A percentile compares a stretch with the other conserved stretches of the same genome.
phyloP scores from a whole-genome alignment of 1,139 yeast genomes.

The Suhomyces coccinellae region DNA sequence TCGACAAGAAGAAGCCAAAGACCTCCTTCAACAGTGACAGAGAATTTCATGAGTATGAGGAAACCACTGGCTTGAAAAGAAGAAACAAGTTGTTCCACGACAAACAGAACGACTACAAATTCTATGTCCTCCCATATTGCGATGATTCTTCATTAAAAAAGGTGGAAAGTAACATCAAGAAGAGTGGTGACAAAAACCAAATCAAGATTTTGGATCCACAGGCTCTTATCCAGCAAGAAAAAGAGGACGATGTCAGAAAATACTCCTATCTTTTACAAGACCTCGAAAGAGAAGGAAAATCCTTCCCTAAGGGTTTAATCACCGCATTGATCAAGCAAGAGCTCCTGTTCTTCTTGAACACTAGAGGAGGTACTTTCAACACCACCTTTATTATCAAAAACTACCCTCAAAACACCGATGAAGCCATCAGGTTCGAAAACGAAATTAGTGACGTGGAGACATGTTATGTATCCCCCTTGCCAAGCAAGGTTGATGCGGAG shows the following conservation, averaged over 20 bases:
- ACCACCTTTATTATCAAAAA: conserved; percentile 50
- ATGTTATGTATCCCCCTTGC: conserved; percentile 30
- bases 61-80: conserved; percentile 54
- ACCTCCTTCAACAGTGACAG: conserved; percentile 53
- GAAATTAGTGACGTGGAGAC: conserved; percentile 50
- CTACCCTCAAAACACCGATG: conserved; percentile 59
- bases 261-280: conserved; percentile 46
- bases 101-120: conserved; percentile 32
- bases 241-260: conserved; percentile 39
- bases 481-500: conserved; percentile 28
- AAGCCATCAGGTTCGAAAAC: conserved; percentile 63
- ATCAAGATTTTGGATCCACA: conserved; percentile 52
- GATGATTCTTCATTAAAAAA: conserved; percentile 22
- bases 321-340: conserved; percentile 57
- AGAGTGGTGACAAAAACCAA: conserved; percentile 24
- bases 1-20: conserved; percentile 52
- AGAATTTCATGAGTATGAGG: conserved; percentile 57
- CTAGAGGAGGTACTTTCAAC: conserved; percentile 44
- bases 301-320: conserved; percentile 56
- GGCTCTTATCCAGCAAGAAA: conserved; percentile 45
- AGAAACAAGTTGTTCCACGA: conserved; percentile 44
- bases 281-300: conserved; percentile 33
- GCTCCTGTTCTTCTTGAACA: conserved; percentile 38
- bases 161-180: conserved; percentile 21
- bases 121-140: conserved; percentile 48